Percentiles rank a stretch among this genome's conserved stretches.
phyloP scores from a whole-genome alignment of 495 filamentous ascomycete genomes.

The Astrothelium subdiscretum region DNA sequence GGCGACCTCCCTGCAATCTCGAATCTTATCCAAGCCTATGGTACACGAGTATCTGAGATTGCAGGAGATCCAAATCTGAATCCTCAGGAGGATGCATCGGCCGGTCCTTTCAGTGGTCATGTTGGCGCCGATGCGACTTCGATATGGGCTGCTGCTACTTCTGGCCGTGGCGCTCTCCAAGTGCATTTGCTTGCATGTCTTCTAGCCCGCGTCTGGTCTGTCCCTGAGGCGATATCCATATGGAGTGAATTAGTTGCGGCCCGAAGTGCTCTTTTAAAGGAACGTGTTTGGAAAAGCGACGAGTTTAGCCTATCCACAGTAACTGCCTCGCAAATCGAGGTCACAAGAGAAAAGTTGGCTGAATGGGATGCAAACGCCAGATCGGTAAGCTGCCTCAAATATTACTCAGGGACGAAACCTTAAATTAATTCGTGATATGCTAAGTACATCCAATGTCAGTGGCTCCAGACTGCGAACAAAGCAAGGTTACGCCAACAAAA shows the following conservation, averaged over 20 bases:
- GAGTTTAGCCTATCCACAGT: neutral
- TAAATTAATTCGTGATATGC: no score
- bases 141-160: slow-evolving; percentile 34
- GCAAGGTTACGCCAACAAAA: neutral
- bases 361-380: neutral
- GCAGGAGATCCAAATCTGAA: neutral
- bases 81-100: neutral
- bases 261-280: no score
- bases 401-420: no score
- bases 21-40: neutral
- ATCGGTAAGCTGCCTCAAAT: no score
- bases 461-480: neutral
- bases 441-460: no score
- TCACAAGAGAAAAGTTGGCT: neutral
- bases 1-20: neutral
- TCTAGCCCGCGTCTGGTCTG: slow-evolving; percentile 25
- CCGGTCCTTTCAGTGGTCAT: slow-evolving; percentile 8
- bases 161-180: slow-evolving; percentile 21
- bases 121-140: slow-evolving; percentile 24
- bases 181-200: slow-evolving; percentile 32
- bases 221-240: slow-evolving; percentile 27
- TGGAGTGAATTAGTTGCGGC: slow-evolving; percentile 17
- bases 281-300: no score
- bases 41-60: neutral
- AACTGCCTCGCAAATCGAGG: neutral